A percentile compares a stretch with the other conserved stretches of the same genome.
These are phyloP conservation scores for Lumnitzera racemosa DNA, from an alignment of 345 rosid genomes.

Conservation along the genomic window DNA sequence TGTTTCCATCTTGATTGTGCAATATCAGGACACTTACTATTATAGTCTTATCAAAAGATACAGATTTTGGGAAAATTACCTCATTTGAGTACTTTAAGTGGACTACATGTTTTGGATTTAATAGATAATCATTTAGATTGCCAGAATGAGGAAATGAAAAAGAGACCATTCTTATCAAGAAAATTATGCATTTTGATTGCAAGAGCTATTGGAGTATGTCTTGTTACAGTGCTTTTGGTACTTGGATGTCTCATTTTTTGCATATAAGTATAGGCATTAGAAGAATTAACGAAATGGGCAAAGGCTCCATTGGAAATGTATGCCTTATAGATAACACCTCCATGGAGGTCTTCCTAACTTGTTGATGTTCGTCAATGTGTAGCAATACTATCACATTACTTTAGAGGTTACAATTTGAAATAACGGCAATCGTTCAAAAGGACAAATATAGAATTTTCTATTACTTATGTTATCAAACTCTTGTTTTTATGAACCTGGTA, in stretches of 20 bases:
- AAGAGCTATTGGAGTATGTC: constrained; percentile 42
- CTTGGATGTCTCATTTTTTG: constrained; percentile 35
- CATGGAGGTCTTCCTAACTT: not conserved
- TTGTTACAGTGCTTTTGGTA: constrained; percentile 39
- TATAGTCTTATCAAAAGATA: constrained; percentile 68
- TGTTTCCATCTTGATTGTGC: constrained; percentile 62
- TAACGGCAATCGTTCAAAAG: too few species aligned
- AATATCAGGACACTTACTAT: constrained; percentile 49
- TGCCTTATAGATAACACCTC: not conserved
- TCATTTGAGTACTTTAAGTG: constrained; percentile 53
- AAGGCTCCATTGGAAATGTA: constrained; percentile 90
- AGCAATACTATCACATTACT: too few species aligned
- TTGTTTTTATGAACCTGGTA: too few species aligned
- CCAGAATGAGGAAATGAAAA: constrained; percentile 28
- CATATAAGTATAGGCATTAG: constrained; percentile 38
- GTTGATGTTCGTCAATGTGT: too few species aligned
- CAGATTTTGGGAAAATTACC: constrained; percentile 70
- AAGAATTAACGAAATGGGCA: constrained; percentile 77
- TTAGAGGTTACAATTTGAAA: too few species aligned
- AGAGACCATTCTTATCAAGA: constrained; percentile 32
- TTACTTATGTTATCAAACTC: too few species aligned
- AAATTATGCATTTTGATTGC: constrained; percentile 36
- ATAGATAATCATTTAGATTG: constrained; percentile 81
- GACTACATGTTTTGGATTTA: constrained; percentile 73
- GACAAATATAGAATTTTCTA: too few species aligned